These are phyloP conservation scores for Besnoitia besnoiti DNA, from an alignment of 169 alveolate species.

Conservation along the genomic window DNA sequence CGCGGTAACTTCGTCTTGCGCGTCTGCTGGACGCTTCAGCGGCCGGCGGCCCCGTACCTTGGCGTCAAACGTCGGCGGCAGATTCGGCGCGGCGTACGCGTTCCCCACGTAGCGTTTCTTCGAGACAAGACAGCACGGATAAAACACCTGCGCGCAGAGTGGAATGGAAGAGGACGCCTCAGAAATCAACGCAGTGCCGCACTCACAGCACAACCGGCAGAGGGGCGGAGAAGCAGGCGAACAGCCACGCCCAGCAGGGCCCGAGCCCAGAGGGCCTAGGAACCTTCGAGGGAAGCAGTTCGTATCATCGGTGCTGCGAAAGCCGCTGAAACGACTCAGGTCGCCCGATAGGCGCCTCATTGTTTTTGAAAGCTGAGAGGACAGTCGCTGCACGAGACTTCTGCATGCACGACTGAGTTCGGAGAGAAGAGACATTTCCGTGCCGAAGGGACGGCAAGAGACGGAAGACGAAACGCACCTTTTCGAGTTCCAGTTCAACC, in stretches of 20 bases:
- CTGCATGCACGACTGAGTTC: not conserved
- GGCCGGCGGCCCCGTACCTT: slow-evolving; percentile 32
- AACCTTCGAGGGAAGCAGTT: no score
- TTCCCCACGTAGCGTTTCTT: slow-evolving; percentile 70
- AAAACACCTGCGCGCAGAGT: slow-evolving; percentile 52
- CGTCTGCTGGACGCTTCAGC: not conserved
- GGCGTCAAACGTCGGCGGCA: slow-evolving; percentile 67
- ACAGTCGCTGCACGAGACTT: no score
- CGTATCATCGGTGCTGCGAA: no score
- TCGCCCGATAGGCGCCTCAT: no score
- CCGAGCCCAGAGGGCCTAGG: no score
- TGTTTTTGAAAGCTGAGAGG: no score
- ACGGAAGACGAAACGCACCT: slow-evolving; percentile 30
- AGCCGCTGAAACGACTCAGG: no score
- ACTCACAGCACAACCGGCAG: no score
- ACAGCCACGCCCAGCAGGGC: no score
- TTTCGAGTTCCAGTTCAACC: slow-evolving; percentile 70
- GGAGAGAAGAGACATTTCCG: not conserved
- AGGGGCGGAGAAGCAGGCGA: no score
- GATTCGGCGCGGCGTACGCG: slow-evolving; percentile 58
- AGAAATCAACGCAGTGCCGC: no score
- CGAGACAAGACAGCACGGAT: slow-evolving; percentile 71
- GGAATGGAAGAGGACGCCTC: no score
- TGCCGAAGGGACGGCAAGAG: not conserved
- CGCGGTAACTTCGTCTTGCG: not conserved